Evolutionary conservation across 2,329 filamentous ascomycete genomes (phyloP).

Genomic region (Neurospora sp.): DNA sequence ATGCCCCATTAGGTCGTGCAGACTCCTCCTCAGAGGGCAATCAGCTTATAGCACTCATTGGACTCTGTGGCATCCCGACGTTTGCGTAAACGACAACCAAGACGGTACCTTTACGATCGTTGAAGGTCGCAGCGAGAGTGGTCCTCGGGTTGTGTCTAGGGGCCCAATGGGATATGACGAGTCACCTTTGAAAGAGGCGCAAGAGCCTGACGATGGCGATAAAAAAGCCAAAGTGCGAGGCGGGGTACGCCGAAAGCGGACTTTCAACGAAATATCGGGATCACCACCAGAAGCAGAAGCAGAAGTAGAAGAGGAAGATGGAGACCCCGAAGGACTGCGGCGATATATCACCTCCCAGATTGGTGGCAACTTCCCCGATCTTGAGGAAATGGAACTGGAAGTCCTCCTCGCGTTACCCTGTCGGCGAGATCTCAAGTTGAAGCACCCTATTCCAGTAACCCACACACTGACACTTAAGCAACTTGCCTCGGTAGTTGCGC

Average conservation of each 20-base stretch:
- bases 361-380: not conserved
- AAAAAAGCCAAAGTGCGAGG: not conserved
- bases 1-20: constrained; percentile 12
- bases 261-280: not conserved
- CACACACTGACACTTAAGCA: not conserved
- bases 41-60: constrained; percentile 7
- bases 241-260: not conserved
- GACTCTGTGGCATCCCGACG: not conserved
- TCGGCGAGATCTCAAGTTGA: constrained; percentile 1
- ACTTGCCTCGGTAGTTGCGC: constrained; percentile 2
- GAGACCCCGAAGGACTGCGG: constrained; percentile 4
- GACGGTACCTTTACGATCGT: constrained; percentile 13
- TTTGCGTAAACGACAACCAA: constrained; percentile 10
- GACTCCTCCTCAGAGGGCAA: constrained; percentile 1
- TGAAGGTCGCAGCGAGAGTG: not conserved
- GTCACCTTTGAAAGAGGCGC: not conserved
- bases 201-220: not conserved
- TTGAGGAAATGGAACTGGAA: not conserved
- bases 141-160: not conserved
- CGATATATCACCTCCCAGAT: constrained; percentile 1
- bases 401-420: constrained; percentile 3
- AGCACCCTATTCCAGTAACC: not conserved
- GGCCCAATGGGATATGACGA: not conserved
- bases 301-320: not conserved
- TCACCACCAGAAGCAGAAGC: not conserved